Percentiles rank a stretch among this genome's conserved stretches.
phyloP scores from a whole-genome alignment of 1,284 basidiomycete species.

The Leccinum pallidistipes region DNA sequence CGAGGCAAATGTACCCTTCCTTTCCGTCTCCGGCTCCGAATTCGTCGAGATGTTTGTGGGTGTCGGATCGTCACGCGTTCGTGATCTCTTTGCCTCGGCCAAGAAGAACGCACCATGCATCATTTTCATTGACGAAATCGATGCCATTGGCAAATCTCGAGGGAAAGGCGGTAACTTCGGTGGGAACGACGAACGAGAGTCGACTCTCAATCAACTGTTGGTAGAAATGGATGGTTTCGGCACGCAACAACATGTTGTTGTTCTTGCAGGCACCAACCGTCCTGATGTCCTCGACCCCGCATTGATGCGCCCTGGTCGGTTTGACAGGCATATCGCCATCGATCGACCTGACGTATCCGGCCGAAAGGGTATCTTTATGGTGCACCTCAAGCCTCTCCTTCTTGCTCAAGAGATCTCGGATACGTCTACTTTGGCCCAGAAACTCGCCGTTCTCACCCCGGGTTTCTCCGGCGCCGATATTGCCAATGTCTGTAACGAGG shows the following conservation, averaged over 20 bases:
- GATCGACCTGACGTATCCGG: constrained; percentile 95
- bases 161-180: constrained; percentile 89
- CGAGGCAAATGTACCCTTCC: constrained; percentile 96
- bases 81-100: constrained; percentile 95
- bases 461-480: constrained; percentile 99
- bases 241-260: constrained; percentile 94
- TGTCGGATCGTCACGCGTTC: constrained; percentile 95
- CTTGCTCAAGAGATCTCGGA: constrained; percentile 63
- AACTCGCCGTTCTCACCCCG: constrained; percentile 93
- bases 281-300: constrained; percentile 96
- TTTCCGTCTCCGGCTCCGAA: constrained; percentile 97
- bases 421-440: constrained; percentile 74
- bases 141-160: constrained; percentile 96
- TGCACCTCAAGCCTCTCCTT: constrained; percentile 88
- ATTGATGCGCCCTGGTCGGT: constrained; percentile 95
- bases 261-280: constrained; percentile 96
- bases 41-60: constrained; percentile 99
- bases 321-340: constrained; percentile 96
- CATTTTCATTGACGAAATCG: constrained; percentile 98
- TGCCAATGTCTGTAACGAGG: constrained; percentile 98
- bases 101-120: constrained; percentile 99
- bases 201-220: constrained; percentile 95
- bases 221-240: constrained; percentile 99
- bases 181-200: constrained; percentile 98
- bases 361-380: constrained; percentile 91